Conservation (phyloP, 768 basidiomycete genomes). For the Gymnopilus junonius region DNA sequence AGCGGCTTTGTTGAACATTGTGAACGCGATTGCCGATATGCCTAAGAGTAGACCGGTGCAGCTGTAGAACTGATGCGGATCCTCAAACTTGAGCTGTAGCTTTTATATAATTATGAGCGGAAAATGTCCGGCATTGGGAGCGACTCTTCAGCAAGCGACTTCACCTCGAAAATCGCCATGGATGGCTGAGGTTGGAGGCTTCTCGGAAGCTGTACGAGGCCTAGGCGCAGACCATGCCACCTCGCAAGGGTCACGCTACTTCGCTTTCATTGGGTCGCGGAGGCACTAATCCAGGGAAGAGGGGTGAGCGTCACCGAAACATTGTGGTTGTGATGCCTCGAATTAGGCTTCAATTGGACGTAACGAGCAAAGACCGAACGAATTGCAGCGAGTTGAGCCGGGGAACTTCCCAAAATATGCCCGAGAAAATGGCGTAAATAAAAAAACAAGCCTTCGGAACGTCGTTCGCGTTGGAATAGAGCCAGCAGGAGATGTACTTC, state of each 20-base stretch:
- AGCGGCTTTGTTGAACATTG: constrained; percentile 44
- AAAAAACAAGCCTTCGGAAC: background rate
- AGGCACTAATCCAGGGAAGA: constrained; percentile 4
- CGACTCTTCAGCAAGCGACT: background rate
- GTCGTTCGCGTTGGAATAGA: background rate
- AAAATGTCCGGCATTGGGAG: constrained; percentile 24
- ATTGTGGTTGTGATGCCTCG: constrained; percentile 8
- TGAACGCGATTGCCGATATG: constrained; percentile 16
- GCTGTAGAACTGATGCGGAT: constrained; percentile 24
- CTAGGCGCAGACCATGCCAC: background rate
- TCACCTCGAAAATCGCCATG: background rate
- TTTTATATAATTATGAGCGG: constrained; percentile 26
- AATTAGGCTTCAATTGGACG: constrained; percentile 3
- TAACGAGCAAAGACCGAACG: constrained; percentile 3
- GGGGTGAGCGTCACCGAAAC: constrained; percentile 7
- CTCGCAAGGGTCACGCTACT: constrained; percentile 6
- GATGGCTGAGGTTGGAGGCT: background rate
- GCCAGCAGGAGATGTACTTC: background rate
- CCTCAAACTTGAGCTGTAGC: background rate
- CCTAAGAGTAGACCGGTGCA: constrained; percentile 20
- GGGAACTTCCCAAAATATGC: constrained; percentile 19
- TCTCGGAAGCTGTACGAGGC: background rate
- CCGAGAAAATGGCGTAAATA: constrained; percentile 24
- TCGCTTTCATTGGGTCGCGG: background rate
- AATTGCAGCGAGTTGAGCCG: constrained; percentile 15